Percentiles rank a stretch among this genome's conserved stretches.
These are phyloP conservation scores for Teunomyces aglyptinius DNA, from an alignment of 805 yeast species.

Conservation along the genomic window DNA sequence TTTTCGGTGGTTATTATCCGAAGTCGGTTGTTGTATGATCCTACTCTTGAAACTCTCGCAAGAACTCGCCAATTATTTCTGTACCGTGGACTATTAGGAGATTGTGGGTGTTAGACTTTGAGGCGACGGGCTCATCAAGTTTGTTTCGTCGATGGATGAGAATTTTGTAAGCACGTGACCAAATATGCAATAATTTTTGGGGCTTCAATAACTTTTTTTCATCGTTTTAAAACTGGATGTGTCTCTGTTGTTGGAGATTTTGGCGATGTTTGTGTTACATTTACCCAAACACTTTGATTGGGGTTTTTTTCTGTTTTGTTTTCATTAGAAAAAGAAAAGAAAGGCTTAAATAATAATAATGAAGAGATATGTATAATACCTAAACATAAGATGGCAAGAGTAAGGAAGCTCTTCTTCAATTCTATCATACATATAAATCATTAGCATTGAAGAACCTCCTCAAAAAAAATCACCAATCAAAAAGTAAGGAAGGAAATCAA, in stretches of 20 bases:
- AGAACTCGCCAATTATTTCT: neutral
- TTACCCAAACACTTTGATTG: neutral
- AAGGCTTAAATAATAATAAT: neutral
- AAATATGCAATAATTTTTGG: neutral
- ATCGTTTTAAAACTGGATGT: neutral
- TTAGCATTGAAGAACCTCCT: slow-evolving; percentile 3
- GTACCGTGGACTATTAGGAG: neutral
- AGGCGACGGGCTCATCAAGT: slow-evolving; percentile 3
- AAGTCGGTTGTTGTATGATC: neutral
- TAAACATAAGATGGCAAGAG: neutral
- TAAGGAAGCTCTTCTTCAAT: slow-evolving; percentile 1
- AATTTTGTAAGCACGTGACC: slow-evolving; percentile 1
- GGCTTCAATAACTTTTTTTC: neutral
- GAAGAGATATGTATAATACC: neutral
- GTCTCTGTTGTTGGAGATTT: neutral
- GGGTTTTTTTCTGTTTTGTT: neutral
- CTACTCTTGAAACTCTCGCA: neutral
- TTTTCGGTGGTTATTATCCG: neutral
- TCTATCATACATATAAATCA: slow-evolving; percentile 4
- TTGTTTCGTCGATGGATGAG: slow-evolving; percentile 2
- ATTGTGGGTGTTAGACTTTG: neutral
- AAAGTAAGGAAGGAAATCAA: slow-evolving; percentile 1
- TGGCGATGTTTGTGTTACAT: neutral
- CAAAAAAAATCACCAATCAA: neutral
- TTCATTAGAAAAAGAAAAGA: neutral